Base-by-base conservation (phyloP, 2,329 filamentous ascomycete species). In the Penicillium oxalicum region DNA sequence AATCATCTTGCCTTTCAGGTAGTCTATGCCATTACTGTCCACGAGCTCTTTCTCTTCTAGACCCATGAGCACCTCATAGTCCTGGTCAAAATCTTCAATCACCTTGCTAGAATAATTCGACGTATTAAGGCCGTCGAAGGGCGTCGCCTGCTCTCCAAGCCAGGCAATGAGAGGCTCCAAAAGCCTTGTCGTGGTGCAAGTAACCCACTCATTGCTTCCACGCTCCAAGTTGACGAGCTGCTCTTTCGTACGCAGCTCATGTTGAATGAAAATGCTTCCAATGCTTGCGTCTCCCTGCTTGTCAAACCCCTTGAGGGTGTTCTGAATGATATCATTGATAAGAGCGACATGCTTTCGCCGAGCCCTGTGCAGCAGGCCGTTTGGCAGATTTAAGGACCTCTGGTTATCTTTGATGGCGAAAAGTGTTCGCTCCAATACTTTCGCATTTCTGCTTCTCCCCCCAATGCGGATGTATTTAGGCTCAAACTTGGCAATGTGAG, bases 401-500 rank as follows among this genome's bases (percentile, higher is more conserved):
- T 63, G 56, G 3, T 55, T 61, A 9, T 65, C 60, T 13, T 79
- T 77, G 1, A 90, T 68, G 49, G 84, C 79, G 62, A 75, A 88
- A 3, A 94, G 60, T 0, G 82, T 89, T 11, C 81, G 77, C 45
- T 79, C 73, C 51, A 81, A 81, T 55, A 94, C 83, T 0, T 77
- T 75, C 0, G 74, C 69, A 51, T 87, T 84, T 44, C 81, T 78
- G 13, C 85, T 87, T 28, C 86, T 79, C 2, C 84, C 82, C 37
- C 89, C 89, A 8, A 88, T 69, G 7, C 84, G 78, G 42, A 85
- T 70, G 49, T 90, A 83, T 1, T 80, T 76, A 0, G 70, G 66
- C 57, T 86, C 83, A 56, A 85, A 86, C 5, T 71, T 62, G 1
- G 81, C 73, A 12, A 89, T 75, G 47, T 84, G 80, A 1, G 72